These are phyloP conservation scores for Pythium periplocum DNA, from an alignment of 352 stramenopile species.

Conservation along the genomic window DNA sequence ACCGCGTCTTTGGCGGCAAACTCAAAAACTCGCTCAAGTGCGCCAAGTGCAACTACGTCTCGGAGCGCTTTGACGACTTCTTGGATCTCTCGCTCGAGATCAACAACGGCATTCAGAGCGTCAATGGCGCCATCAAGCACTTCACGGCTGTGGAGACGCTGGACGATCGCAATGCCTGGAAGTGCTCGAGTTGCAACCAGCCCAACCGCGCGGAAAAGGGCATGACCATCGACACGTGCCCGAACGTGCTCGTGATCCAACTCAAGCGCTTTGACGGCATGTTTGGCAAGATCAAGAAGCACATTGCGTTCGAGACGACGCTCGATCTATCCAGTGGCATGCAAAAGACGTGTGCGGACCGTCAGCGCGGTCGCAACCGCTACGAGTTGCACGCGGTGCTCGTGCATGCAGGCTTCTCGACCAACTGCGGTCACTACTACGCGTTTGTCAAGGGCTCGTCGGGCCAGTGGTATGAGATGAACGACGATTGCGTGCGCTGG, in stretches of 20 bases:
- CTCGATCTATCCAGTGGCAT: constrained; percentile 65
- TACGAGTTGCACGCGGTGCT: constrained; percentile 83
- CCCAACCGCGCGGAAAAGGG: constrained; percentile 75
- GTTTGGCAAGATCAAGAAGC: constrained; percentile 87
- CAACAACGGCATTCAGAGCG: constrained; percentile 57
- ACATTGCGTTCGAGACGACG: constrained; percentile 67
- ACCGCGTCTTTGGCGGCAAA: constrained; percentile 83
- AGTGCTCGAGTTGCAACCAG: constrained; percentile 77
- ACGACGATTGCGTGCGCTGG: constrained; percentile 85
- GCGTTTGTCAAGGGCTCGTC: constrained; percentile 85
- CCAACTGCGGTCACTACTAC: constrained; percentile 89
- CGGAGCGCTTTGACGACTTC: constrained; percentile 80
- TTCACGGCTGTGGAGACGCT: constrained; percentile 83
- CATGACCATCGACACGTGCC: constrained; percentile 70
- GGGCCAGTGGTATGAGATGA: constrained; percentile 91
- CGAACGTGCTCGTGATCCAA: constrained; percentile 87
- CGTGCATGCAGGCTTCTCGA: constrained; percentile 85
- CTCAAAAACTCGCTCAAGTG: constrained; percentile 83
- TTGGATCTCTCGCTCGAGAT: constrained; percentile 89
- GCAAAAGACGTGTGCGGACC: constrained; percentile 47
- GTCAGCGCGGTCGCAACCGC: constrained; percentile 37
- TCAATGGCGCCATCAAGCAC: constrained; percentile 71
- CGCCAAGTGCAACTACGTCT: constrained; percentile 76
- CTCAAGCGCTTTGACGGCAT: constrained; percentile 88
- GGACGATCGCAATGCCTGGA: constrained; percentile 83